phyloP scores from a whole-genome alignment of 2,329 filamentous ascomycete species.

The Leptographium procerum region DNA sequence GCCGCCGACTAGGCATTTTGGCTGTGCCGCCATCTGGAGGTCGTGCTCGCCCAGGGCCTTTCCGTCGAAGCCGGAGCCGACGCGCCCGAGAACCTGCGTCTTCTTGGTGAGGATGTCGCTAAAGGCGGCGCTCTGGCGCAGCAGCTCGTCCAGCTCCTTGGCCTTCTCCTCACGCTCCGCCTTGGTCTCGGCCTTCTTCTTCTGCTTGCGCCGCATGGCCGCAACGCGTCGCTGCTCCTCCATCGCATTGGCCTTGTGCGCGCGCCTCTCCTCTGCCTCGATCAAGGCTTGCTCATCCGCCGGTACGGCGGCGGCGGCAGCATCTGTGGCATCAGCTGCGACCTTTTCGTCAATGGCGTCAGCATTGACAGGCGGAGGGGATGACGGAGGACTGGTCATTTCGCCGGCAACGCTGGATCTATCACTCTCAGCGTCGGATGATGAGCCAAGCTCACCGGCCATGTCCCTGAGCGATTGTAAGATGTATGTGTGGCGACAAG shows the following conservation, averaged over 20 bases:
- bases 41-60: conserved; percentile 52
- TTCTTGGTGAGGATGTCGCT: conserved; percentile 53
- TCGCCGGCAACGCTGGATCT: background rate
- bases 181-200: conserved; percentile 37
- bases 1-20: conserved; percentile 72
- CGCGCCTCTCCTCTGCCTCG: conserved; percentile 34
- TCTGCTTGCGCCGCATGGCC: conserved; percentile 28
- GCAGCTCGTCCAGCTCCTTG: conserved; percentile 45
- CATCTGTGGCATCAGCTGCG: background rate
- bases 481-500: background rate
- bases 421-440: conserved; percentile 7
- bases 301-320: background rate
- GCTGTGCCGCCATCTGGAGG: conserved; percentile 73
- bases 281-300: conserved; percentile 6
- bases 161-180: conserved; percentile 47
- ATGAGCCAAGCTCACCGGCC: conserved; percentile 3
- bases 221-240: conserved; percentile 32
- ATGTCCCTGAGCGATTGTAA: background rate
- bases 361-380: conserved; percentile 1
- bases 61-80: conserved; percentile 49
- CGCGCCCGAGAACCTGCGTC: conserved; percentile 49
- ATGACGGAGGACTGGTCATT: conserved; percentile 9
- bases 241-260: conserved; percentile 31
- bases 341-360: background rate
- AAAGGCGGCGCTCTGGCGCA: conserved; percentile 49